Evolutionary conservation across 768 basidiomycete genomes (phyloP).

Genomic region (Xerocomellus intermedius): DNA sequence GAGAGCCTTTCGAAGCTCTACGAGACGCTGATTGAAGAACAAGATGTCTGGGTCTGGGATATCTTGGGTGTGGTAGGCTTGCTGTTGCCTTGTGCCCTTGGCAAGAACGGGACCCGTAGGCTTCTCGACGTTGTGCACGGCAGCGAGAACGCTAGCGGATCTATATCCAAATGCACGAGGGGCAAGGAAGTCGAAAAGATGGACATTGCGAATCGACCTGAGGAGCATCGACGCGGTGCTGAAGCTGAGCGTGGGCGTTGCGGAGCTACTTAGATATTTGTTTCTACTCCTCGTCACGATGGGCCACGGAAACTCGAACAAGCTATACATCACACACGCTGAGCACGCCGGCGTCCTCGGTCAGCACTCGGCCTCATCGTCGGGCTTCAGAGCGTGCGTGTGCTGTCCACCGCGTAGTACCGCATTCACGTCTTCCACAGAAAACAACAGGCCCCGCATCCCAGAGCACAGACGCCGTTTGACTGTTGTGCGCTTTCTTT

Average conservation of each 20-base stretch:
- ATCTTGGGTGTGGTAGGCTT: slow-evolving; percentile 6
- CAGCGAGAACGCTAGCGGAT: slow-evolving; percentile 15
- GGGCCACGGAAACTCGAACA: slow-evolving; percentile 86
- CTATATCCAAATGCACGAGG: slow-evolving; percentile 33
- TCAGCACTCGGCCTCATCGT: slow-evolving; percentile 78
- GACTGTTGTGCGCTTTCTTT: slow-evolving; percentile 92
- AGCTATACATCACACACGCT: slow-evolving; percentile 86
- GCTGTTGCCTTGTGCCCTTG: slow-evolving; percentile 13
- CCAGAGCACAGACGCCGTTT: slow-evolving; percentile 69
- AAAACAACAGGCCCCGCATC: slow-evolving; percentile 66
- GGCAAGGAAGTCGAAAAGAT: slow-evolving; percentile 44
- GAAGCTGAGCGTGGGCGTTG: not conserved
- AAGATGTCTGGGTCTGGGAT: slow-evolving; percentile 32
- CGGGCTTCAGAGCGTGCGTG: slow-evolving; percentile 66
- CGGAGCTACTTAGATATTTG: not conserved
- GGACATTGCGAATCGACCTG: slow-evolving; percentile 21
- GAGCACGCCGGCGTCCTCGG: slow-evolving; percentile 82
- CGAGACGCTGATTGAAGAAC: slow-evolving; percentile 37
- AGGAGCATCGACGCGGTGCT: slow-evolving; percentile 23
- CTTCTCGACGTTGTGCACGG: slow-evolving; percentile 4
- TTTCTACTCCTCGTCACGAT: slow-evolving; percentile 36
- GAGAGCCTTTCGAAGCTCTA: slow-evolving; percentile 40
- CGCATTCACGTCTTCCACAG: slow-evolving; percentile 33
- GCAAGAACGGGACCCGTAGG: not conserved
- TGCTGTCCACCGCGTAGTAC: slow-evolving; percentile 5